Evolutionary conservation across 164 flowering plant genomes (phyloP).

Genomic region (Buxus sempervirens): DNA sequence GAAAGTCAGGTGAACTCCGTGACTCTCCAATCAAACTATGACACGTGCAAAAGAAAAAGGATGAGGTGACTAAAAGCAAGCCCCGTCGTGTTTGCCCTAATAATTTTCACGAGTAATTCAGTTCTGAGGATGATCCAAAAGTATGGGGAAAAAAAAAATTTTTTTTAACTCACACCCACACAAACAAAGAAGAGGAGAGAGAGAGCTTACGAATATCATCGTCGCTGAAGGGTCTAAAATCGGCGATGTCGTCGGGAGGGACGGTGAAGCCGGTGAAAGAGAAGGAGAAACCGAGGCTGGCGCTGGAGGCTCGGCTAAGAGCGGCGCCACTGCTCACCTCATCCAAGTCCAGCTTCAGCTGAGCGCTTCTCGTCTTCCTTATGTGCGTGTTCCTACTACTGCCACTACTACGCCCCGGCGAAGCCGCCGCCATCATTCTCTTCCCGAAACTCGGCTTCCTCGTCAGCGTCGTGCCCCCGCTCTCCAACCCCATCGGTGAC

Average conservation of each 20-base stretch:
- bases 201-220: slow-evolving; percentile 60
- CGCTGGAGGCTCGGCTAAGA: slow-evolving; percentile 90
- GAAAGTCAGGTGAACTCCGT: too few species aligned
- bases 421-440: slow-evolving; percentile 27
- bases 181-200: not conserved
- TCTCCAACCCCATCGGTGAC: slow-evolving; percentile 34
- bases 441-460: slow-evolving; percentile 58
- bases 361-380: slow-evolving; percentile 82
- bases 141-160: too few species aligned
- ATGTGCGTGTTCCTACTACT: slow-evolving; percentile 44
- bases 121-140: too few species aligned
- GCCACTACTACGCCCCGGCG: slow-evolving; percentile 48
- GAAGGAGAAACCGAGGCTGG: slow-evolving; percentile 89
- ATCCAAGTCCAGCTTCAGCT: slow-evolving; percentile 68
- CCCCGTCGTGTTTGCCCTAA: too few species aligned
- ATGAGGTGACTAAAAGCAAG: too few species aligned
- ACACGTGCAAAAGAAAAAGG: too few species aligned
- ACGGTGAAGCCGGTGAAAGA: slow-evolving; percentile 86
- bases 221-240: slow-evolving; percentile 60
- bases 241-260: slow-evolving; percentile 76
- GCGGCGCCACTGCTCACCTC: slow-evolving; percentile 72
- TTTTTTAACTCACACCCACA: not conserved
- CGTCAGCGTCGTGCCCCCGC: slow-evolving; percentile 25
- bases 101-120: too few species aligned
- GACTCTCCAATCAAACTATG: too few species aligned